Evolutionary conservation across 805 yeast species (phyloP).

Genomic region (Wickerhamiella alocasiicola): DNA sequence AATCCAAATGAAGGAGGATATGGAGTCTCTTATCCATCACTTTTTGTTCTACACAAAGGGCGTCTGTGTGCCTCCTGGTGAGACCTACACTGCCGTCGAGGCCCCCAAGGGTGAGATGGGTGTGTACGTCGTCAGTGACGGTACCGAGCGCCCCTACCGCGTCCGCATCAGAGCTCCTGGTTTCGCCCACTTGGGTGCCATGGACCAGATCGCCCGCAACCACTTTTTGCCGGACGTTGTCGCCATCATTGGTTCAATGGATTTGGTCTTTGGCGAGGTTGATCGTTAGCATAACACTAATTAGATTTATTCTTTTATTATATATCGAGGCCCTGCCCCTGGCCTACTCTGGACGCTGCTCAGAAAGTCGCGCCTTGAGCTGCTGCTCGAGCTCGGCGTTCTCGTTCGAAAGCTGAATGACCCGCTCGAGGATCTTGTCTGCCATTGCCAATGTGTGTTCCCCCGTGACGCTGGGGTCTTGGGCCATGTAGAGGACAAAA

Average conservation of each 20-base stretch:
- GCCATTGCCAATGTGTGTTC: not conserved
- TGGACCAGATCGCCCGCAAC: conserved; percentile 77
- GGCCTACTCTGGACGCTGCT: too few species aligned
- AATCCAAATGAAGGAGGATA: conserved; percentile 72
- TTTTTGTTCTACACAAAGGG: conserved; percentile 81
- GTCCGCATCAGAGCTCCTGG: conserved; percentile 94
- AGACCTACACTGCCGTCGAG: conserved; percentile 81
- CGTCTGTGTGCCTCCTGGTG: conserved; percentile 79
- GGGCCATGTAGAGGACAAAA: not conserved
- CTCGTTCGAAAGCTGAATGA: conserved; percentile 1
- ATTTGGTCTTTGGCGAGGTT: conserved; percentile 87
- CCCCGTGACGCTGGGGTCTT: not conserved
- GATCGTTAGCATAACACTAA: conserved; percentile 45
- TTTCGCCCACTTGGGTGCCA: conserved; percentile 78
- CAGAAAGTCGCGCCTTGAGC: not conserved
- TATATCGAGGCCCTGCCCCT: too few species aligned
- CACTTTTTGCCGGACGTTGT: conserved; percentile 85
- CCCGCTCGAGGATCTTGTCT: conserved; percentile 5
- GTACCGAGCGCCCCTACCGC: conserved; percentile 80
- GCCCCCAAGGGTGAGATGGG: conserved; percentile 97
- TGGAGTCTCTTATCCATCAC: conserved; percentile 87
- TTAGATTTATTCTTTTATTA: not conserved
- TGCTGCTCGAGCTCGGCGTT: not conserved
- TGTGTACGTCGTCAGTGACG: conserved; percentile 78
- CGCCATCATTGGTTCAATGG: conserved; percentile 91